Percentiles rank a stretch among this genome's conserved stretches.
These are phyloP conservation scores for Isabelozyma pseudorhagii DNA, from an alignment of 805 yeast genomes.

Conservation along the genomic window DNA sequence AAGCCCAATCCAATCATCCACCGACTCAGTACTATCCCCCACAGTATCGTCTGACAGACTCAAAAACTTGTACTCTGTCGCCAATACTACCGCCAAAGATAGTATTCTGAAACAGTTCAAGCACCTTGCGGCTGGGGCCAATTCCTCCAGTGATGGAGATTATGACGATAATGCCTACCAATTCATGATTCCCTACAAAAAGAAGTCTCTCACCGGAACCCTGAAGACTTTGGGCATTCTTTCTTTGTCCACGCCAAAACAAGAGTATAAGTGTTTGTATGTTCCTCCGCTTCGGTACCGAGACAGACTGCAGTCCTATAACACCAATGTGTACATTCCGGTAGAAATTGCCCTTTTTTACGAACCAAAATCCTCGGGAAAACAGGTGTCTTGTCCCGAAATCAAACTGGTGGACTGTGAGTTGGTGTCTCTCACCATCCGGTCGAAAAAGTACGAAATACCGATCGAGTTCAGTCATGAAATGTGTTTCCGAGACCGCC, in stretches of 20 bases:
- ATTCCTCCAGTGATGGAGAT: neutral
- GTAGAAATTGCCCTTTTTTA: constrained; percentile 25
- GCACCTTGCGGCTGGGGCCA: constrained; percentile 3
- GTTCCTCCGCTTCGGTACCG: constrained; percentile 31
- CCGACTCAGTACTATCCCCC: neutral
- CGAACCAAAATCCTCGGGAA: constrained; percentile 5
- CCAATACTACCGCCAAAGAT: constrained; percentile 15
- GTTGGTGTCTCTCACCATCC: constrained; percentile 31
- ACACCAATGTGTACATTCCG: constrained; percentile 25
- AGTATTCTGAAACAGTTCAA: constrained; percentile 10
- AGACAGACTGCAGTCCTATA: constrained; percentile 4
- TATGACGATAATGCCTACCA: constrained; percentile 24
- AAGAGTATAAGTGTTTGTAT: constrained; percentile 23
- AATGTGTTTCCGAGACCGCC: constrained; percentile 33
- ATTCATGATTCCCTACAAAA: constrained; percentile 28
- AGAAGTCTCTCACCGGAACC: constrained; percentile 30
- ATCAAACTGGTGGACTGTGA: constrained; percentile 32
- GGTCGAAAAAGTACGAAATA: constrained; percentile 31
- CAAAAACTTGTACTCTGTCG: constrained; percentile 29
- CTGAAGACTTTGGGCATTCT: constrained; percentile 28
- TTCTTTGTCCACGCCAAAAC: constrained; percentile 34
- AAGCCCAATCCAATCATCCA: neutral
- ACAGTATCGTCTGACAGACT: constrained; percentile 13
- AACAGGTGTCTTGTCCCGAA: constrained; percentile 22
- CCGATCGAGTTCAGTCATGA: constrained; percentile 41